phyloP scores from a whole-genome alignment of 257 asterid species.

The Dorcoceras hygrometricum region DNA sequence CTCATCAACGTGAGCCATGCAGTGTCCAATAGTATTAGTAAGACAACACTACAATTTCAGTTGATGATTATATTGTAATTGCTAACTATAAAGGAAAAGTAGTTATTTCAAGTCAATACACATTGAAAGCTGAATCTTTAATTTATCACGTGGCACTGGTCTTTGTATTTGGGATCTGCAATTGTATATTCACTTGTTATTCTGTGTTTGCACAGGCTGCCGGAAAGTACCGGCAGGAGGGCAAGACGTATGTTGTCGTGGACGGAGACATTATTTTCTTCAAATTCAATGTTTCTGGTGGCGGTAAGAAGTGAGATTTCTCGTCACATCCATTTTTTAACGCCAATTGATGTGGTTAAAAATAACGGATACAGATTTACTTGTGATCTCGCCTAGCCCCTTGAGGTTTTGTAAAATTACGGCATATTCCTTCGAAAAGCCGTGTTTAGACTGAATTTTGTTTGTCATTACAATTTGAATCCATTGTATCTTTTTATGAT shows the following conservation, averaged over 20 bases:
- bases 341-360: conserved; percentile 13
- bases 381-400: background rate
- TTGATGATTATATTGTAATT: background rate
- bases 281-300: conserved; percentile 94
- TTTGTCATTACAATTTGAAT: background rate
- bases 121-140: background rate
- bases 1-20: no score
- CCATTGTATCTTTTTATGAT: background rate
- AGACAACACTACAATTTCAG: background rate
- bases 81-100: no score
- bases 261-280: conserved; percentile 95
- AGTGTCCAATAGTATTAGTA: background rate
- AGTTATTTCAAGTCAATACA: no score
- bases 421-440: background rate
- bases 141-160: background rate
- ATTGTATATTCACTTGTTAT: background rate
- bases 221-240: conserved; percentile 96
- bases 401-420: background rate
- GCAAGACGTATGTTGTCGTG: conserved; percentile 90
- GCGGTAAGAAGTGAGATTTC: conserved; percentile 76
- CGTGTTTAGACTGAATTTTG: background rate
- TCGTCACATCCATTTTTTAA: conserved; percentile 21
- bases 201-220: conserved; percentile 50
- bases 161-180: background rate
- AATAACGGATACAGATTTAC: background rate